Percentiles rank a stretch among this genome's conserved stretches.
Conservation (phyloP, 805 yeast genomes). For the Ogataea nakhonphanomensis region DNA sequence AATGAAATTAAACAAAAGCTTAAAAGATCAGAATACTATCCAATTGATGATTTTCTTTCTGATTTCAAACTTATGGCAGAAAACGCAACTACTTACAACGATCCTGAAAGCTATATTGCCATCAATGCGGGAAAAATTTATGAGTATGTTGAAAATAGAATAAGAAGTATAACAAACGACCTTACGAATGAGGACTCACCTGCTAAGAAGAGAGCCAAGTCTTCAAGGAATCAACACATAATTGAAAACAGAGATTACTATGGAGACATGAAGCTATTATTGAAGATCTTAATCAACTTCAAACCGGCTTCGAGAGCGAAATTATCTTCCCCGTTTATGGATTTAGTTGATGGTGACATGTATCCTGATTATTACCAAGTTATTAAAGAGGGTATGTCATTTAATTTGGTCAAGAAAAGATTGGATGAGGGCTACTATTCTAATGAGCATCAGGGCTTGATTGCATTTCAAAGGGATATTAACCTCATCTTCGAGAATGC, state of each 20-base stretch:
- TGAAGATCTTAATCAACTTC: slow-evolving; percentile 41
- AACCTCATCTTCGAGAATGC: slow-evolving; percentile 75
- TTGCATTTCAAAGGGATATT: slow-evolving; percentile 56
- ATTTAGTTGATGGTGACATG: slow-evolving; percentile 62
- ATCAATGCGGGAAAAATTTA: slow-evolving; percentile 56
- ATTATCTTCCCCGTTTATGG: slow-evolving; percentile 69
- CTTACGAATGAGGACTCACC: background rate
- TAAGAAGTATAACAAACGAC: slow-evolving; percentile 29
- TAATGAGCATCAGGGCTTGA: slow-evolving; percentile 46
- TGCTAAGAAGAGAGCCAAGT: slow-evolving; percentile 5
- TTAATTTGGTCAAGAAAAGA: slow-evolving; percentile 52
- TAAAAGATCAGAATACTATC: slow-evolving; percentile 34
- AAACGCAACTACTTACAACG: slow-evolving; percentile 74
- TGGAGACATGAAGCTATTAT: slow-evolving; percentile 24
- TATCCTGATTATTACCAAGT: slow-evolving; percentile 80
- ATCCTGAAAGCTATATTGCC: slow-evolving; percentile 61
- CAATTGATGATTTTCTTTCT: slow-evolving; percentile 42
- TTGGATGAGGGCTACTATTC: slow-evolving; percentile 51
- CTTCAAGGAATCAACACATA: background rate
- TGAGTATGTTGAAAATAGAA: slow-evolving; percentile 53
- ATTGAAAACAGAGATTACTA: slow-evolving; percentile 6
- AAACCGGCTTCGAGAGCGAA: slow-evolving; percentile 48
- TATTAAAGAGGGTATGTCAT: slow-evolving; percentile 71
- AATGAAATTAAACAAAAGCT: slow-evolving; percentile 57
- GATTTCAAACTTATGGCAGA: slow-evolving; percentile 67